Evolutionary conservation across 148 eudicot species (phyloP).

Genomic region (Fagopyrum tataricum): DNA sequence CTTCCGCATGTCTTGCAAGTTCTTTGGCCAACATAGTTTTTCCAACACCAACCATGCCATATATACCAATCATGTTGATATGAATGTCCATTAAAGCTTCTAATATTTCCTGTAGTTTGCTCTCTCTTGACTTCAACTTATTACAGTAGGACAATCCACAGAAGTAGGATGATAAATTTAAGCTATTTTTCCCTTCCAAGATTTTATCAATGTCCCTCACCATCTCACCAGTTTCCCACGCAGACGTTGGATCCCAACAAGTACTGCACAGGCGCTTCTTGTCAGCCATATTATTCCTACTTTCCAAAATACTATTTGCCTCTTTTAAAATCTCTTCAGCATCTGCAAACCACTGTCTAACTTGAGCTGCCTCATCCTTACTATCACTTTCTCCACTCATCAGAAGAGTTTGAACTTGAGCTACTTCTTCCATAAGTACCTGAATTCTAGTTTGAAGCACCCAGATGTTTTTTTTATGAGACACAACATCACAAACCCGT

Average conservation of each 20-base stretch:
- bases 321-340: neutral
- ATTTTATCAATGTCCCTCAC: neutral
- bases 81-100: conserved; percentile 1
- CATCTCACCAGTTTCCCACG: neutral
- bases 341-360: neutral
- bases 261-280: neutral
- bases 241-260: conserved; percentile 1
- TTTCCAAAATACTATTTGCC: neutral
- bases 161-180: neutral
- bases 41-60: neutral
- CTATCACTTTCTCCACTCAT: neutral
- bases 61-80: neutral
- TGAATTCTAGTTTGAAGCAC: neutral
- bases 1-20: neutral
- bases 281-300: neutral
- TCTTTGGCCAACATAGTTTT: neutral
- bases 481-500: neutral
- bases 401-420: neutral
- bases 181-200: neutral
- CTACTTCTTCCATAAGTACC: neutral
- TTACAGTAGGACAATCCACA: neutral
- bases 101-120: neutral
- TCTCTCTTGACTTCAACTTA: conserved; percentile 5
- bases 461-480: neutral
- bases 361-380: neutral